Conservation (phyloP, 2,329 filamentous ascomycete genomes). For the Pestalotiopsis sp. region DNA sequence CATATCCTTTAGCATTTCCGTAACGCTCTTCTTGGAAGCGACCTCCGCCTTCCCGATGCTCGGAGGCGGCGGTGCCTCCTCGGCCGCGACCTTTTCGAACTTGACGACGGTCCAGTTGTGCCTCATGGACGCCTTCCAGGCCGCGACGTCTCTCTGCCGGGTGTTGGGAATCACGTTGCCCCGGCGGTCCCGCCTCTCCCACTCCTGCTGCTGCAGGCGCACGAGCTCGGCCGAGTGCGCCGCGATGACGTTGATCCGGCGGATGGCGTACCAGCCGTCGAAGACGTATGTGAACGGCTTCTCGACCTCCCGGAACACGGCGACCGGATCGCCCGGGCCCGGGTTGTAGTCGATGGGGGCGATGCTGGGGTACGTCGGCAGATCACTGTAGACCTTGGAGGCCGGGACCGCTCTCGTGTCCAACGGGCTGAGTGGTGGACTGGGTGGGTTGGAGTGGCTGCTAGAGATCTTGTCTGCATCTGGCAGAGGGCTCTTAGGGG, state of each 20-base stretch:
- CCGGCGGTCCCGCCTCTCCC: conserved; percentile 23
- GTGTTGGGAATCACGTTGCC: conserved; percentile 15
- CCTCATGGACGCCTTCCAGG: conserved; percentile 16
- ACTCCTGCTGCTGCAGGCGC: conserved; percentile 27
- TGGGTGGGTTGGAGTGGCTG: no score
- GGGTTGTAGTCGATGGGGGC: conserved; percentile 27
- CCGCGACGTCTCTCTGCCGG: conserved; percentile 7
- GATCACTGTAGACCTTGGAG: conserved; percentile 13
- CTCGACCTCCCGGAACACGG: conserved; percentile 23
- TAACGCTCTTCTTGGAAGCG: conserved; percentile 11
- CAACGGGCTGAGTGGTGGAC: neutral
- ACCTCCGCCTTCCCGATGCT: conserved; percentile 20
- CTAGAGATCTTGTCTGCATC: no score
- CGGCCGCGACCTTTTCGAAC: conserved; percentile 19
- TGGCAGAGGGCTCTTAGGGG: neutral
- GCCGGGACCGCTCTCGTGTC: conserved; percentile 10
- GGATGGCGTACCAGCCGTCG: conserved; percentile 26
- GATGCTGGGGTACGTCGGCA: conserved; percentile 16
- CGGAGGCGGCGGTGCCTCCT: conserved; percentile 18
- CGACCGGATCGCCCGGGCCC: conserved; percentile 17
- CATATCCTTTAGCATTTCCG: conserved; percentile 20
- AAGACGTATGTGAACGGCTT: conserved; percentile 19
- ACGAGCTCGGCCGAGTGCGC: conserved; percentile 26
- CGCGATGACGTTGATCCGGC: conserved; percentile 24
- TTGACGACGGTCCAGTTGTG: conserved; percentile 28